These are phyloP conservation scores for Alnus glutinosa DNA, from an alignment of 306 rosid genomes.

Conservation along the genomic window DNA sequence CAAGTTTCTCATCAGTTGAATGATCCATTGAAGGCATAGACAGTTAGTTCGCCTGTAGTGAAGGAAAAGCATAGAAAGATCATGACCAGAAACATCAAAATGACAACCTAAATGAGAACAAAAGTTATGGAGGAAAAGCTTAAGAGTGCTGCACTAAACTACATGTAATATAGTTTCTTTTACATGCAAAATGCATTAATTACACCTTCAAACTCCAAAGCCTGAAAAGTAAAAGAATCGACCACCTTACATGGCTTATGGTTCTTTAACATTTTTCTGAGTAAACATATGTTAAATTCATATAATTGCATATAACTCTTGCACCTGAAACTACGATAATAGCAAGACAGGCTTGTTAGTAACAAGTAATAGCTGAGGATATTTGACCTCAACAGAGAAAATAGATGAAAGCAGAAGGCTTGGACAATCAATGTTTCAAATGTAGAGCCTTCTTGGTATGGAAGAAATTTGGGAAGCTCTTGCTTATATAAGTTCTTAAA, in stretches of 20 bases:
- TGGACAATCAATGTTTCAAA: constrained; percentile 25
- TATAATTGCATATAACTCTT: neutral
- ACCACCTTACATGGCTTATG: constrained; percentile 18
- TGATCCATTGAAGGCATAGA: constrained; percentile 44
- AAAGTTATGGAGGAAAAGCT: constrained; percentile 9
- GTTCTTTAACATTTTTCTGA: neutral
- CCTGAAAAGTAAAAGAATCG: neutral
- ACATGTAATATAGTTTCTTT: constrained; percentile 16
- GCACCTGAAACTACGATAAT: too few species aligned
- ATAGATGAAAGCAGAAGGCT: constrained; percentile 23
- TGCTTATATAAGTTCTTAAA: constrained; percentile 40
- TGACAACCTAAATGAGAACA: neutral
- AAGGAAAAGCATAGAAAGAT: constrained; percentile 17
- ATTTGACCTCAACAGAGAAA: constrained; percentile 38
- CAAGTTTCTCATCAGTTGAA: constrained; percentile 39
- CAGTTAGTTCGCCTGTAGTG: constrained; percentile 39
- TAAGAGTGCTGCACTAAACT: constrained; percentile 11
- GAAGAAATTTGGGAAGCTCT: constrained; percentile 31
- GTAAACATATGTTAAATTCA: constrained; percentile 1
- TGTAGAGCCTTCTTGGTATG: constrained; percentile 26
- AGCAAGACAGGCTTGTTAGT: constrained; percentile 1
- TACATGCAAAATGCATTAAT: constrained; percentile 27
- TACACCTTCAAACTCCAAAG: constrained; percentile 13
- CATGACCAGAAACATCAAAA: neutral
- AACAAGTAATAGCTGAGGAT: constrained; percentile 16